Evolutionary conservation across 352 stramenopile species (phyloP).

Genomic region (Saprolegnia diclina): DNA sequence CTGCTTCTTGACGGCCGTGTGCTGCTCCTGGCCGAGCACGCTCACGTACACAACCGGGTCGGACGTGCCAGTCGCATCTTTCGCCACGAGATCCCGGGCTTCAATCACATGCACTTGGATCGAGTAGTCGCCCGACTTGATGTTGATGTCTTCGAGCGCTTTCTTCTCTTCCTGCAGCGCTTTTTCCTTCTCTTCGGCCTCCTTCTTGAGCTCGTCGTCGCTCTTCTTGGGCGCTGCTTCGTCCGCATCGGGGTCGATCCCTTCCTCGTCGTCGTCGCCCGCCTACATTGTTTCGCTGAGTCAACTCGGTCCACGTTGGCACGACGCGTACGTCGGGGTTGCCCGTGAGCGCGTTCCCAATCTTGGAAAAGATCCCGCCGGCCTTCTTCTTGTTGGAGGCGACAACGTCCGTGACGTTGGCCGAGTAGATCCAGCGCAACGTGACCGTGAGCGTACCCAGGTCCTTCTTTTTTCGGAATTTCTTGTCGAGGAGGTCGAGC

Average conservation of each 20-base stretch:
- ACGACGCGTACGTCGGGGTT: conserved; percentile 14
- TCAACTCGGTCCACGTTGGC: not conserved
- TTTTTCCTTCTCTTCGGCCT: conserved; percentile 64
- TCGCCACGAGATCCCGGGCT: conserved; percentile 78
- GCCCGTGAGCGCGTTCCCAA: conserved; percentile 41
- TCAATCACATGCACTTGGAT: conserved; percentile 90
- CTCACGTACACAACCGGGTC: conserved; percentile 90
- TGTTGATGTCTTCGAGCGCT: conserved; percentile 71
- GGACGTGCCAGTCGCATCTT: conserved; percentile 81
- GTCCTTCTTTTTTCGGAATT: conserved; percentile 67
- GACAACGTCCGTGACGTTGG: conserved; percentile 48
- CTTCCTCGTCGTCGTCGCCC: conserved; percentile 60
- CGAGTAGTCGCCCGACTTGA: conserved; percentile 84
- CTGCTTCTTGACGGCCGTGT: conserved; percentile 78
- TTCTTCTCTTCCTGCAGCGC: conserved; percentile 69
- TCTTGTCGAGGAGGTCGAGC: conserved; percentile 57
- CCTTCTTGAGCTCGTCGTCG: conserved; percentile 62
- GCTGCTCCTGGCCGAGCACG: conserved; percentile 79
- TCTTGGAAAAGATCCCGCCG: conserved; percentile 41
- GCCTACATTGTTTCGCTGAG: conserved; percentile 25
- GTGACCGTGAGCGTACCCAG: conserved; percentile 43
- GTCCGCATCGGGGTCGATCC: conserved; percentile 61
- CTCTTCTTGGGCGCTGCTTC: conserved; percentile 52
- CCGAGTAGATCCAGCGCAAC: conserved; percentile 52
- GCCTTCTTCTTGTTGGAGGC: conserved; percentile 59